Evolutionary conservation across 257 asterid species (phyloP).

Genomic region (Leonotis leonurus): DNA sequence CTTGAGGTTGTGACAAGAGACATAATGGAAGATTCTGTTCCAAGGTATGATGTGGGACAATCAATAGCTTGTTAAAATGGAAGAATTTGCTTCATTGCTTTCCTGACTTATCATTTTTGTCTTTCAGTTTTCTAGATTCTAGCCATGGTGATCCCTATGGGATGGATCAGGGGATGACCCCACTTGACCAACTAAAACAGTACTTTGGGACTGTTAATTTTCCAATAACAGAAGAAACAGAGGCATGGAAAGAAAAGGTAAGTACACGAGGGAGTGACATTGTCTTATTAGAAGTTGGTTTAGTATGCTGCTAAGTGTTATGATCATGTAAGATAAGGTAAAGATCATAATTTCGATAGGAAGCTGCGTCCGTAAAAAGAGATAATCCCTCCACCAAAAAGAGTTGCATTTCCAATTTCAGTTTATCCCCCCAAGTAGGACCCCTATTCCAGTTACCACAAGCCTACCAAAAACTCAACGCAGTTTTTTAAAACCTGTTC

Average conservation of each 20-base stretch:
- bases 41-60: conserved; percentile 38
- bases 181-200: conserved; percentile 55
- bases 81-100: conserved; percentile 15
- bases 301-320: neutral
- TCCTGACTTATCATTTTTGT: conserved; percentile 16
- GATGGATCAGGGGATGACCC: conserved; percentile 59
- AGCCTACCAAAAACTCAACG: too few relatives aligned
- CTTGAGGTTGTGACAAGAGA: conserved; percentile 93
- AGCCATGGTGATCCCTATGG: conserved; percentile 69
- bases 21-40: conserved; percentile 78
- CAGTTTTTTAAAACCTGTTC: too few relatives aligned
- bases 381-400: too few relatives aligned
- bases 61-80: conserved; percentile 13
- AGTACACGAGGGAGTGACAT: conserved; percentile 13
- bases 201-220: conserved; percentile 60
- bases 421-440: too few relatives aligned
- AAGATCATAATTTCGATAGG: neutral
- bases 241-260: conserved; percentile 95
- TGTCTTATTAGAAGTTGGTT: neutral
- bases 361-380: neutral
- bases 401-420: too few relatives aligned
- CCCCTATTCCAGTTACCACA: too few relatives aligned
- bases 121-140: conserved; percentile 64
- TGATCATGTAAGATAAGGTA: neutral
- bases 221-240: conserved; percentile 79